phyloP scores from a whole-genome alignment of 2,329 filamentous ascomycete species.

The Fusarium heterosporum region DNA sequence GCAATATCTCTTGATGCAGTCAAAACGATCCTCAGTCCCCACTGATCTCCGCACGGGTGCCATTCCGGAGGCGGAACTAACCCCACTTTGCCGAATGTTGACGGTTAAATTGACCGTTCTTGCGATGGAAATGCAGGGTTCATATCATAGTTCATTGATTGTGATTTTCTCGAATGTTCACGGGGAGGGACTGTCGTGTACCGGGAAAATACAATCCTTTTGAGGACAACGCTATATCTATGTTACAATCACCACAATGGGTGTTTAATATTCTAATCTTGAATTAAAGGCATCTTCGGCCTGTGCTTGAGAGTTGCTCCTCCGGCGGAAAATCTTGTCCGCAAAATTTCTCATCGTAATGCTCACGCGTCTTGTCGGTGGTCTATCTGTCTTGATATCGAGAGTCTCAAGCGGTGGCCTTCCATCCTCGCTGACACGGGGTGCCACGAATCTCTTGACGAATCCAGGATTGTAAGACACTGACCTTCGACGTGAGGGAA shows the following conservation, averaged over 20 bases:
- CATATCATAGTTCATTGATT: neutral
- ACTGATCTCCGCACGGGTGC: constrained; percentile 15
- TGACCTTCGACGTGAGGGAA: constrained; percentile 41
- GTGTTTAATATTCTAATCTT: constrained; percentile 45
- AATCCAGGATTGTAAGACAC: constrained; percentile 45
- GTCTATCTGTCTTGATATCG: constrained; percentile 39
- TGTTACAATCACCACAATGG: constrained; percentile 35
- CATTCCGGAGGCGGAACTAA: constrained; percentile 14
- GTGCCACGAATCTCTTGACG: constrained; percentile 42
- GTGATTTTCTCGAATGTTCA: neutral
- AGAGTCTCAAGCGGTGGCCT: constrained; percentile 39
- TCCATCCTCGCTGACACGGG: constrained; percentile 44
- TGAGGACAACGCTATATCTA: constrained; percentile 33
- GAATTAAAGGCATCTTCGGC: constrained; percentile 40
- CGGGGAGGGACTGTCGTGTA: neutral
- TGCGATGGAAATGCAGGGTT: neutral
- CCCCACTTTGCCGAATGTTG: constrained; percentile 33
- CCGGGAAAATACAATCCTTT: constrained; percentile 4
- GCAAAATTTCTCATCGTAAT: constrained; percentile 46
- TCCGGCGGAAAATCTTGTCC: constrained; percentile 48
- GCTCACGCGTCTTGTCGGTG: constrained; percentile 45
- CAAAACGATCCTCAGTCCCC: constrained; percentile 3
- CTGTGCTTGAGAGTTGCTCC: constrained; percentile 46
- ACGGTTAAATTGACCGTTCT: constrained; percentile 11
- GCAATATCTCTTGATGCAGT: constrained; percentile 10